A percentile compares a stretch with the other conserved stretches of the same genome.
phyloP scores from a whole-genome alignment of 225 moss, liverwort and hornwort species.

The Sphagnum contortum region DNA sequence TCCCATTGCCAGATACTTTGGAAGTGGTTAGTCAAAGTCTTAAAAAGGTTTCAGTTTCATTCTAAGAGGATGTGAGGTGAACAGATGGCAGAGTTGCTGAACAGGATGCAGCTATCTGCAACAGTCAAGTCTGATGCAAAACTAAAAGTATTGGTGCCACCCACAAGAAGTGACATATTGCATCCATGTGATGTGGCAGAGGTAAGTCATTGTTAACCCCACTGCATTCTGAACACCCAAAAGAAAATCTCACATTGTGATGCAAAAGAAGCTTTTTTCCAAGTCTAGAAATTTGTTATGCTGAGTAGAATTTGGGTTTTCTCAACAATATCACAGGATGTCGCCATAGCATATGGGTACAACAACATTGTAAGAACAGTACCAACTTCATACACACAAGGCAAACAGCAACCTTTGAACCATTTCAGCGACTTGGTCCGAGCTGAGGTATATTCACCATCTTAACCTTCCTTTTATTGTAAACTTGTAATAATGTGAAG shows the following conservation, averaged over 20 bases:
- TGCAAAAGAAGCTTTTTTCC: too few relatives aligned
- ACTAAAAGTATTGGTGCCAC: constrained; percentile 69
- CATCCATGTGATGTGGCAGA: constrained; percentile 94
- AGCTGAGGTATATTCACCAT: constrained; percentile 57
- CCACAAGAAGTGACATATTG: constrained; percentile 89
- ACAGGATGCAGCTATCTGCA: constrained; percentile 84
- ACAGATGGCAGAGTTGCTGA: constrained; percentile 60
- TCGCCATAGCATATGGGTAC: constrained; percentile 88
- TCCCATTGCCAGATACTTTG: too few relatives aligned
- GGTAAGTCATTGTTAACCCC: constrained; percentile 25
- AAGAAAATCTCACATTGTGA: too few relatives aligned
- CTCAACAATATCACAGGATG: constrained; percentile 47
- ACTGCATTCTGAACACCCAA: too few relatives aligned
- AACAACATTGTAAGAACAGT: constrained; percentile 70
- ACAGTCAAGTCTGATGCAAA: constrained; percentile 26
- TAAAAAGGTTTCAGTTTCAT: too few relatives aligned
- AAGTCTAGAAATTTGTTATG: neutral
- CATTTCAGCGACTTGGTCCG: constrained; percentile 80
- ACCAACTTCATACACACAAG: constrained; percentile 67
- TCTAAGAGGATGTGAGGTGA: neutral
- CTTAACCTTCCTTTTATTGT: neutral
- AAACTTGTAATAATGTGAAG: too few relatives aligned
- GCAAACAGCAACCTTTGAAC: constrained; percentile 84
- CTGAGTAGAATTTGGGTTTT: neutral
- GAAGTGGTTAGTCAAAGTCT: too few relatives aligned